These are phyloP conservation scores for Aspergillus baeticus DNA, from an alignment of 495 filamentous ascomycete species.

Conservation along the genomic window DNA sequence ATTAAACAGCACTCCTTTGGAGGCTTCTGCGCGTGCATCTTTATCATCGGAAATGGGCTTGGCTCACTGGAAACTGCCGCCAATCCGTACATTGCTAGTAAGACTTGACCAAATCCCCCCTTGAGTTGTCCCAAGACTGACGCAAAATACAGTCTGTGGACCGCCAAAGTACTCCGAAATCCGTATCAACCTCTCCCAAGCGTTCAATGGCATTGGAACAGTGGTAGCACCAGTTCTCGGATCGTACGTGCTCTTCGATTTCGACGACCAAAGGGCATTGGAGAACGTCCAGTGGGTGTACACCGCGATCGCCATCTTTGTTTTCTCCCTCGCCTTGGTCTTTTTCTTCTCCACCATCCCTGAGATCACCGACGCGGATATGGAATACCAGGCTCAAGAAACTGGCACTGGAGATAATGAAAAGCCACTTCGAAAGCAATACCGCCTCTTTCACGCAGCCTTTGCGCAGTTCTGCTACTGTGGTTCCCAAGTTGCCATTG, in stretches of 20 bases:
- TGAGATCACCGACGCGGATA: conserved; percentile 57
- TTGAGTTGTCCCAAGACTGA: neutral
- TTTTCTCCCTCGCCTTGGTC: conserved; percentile 55
- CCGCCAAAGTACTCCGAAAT: conserved; percentile 52
- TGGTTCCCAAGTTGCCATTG: conserved; percentile 51
- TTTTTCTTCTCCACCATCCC: conserved; percentile 50
- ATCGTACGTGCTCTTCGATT: conserved; percentile 65
- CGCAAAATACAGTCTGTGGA: conserved; percentile 40
- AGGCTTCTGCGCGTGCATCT: conserved; percentile 48
- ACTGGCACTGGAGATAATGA: conserved; percentile 43
- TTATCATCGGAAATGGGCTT: conserved; percentile 56
- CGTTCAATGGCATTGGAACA: conserved; percentile 65
- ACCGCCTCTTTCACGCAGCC: conserved; percentile 59
- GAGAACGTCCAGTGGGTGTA: conserved; percentile 74
- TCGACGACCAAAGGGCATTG: conserved; percentile 48
- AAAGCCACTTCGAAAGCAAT: conserved; percentile 49
- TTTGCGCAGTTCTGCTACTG: conserved; percentile 74
- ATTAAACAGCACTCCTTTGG: no score
- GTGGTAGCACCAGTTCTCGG: conserved; percentile 66
- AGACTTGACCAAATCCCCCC: neutral
- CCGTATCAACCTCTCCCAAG: conserved; percentile 67
- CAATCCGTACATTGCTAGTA: conserved; percentile 55
- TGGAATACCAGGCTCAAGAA: conserved; percentile 50
- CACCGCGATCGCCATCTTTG: conserved; percentile 69
- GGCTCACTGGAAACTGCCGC: conserved; percentile 56